Evolutionary conservation across 2,329 filamentous ascomycete species (phyloP).

Genomic region (Aspergillus caelatus): DNA sequence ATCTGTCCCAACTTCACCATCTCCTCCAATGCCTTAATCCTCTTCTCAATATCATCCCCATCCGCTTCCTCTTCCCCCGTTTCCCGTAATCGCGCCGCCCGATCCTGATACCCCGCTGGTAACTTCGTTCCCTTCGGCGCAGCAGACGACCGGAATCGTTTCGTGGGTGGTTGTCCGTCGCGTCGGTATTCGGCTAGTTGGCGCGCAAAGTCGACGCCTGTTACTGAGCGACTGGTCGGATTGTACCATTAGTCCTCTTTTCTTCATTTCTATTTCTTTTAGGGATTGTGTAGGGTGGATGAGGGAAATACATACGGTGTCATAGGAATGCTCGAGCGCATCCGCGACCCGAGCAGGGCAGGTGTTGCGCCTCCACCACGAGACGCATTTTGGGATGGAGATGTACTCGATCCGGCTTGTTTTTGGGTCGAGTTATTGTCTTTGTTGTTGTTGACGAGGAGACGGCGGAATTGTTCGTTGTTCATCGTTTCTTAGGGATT

Average conservation of each 20-base stretch:
- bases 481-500: constrained; percentile 66
- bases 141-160: constrained; percentile 73
- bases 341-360: constrained; percentile 71
- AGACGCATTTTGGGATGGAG: constrained; percentile 10
- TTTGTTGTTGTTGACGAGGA: constrained; percentile 60
- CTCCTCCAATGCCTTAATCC: constrained; percentile 79
- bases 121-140: constrained; percentile 83
- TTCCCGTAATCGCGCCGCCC: constrained; percentile 66
- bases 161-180: constrained; percentile 59
- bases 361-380: constrained; percentile 50
- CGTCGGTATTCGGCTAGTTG: constrained; percentile 78
- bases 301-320: constrained; percentile 68
- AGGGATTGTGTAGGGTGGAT: not conserved
- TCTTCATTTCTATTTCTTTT: not conserved
- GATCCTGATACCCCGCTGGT: constrained; percentile 80
- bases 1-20: constrained; percentile 82
- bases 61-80: constrained; percentile 52
- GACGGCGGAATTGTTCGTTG: constrained; percentile 88
- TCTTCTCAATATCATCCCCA: constrained; percentile 54
- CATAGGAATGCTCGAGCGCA: constrained; percentile 85
- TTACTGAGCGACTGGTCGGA: constrained; percentile 64
- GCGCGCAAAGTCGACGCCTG: constrained; percentile 73
- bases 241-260: not conserved
- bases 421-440: constrained; percentile 11
- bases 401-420: not conserved